phyloP scores from a whole-genome alignment of 495 filamentous ascomycete genomes.

The Staphylotrichum tortipilum region DNA sequence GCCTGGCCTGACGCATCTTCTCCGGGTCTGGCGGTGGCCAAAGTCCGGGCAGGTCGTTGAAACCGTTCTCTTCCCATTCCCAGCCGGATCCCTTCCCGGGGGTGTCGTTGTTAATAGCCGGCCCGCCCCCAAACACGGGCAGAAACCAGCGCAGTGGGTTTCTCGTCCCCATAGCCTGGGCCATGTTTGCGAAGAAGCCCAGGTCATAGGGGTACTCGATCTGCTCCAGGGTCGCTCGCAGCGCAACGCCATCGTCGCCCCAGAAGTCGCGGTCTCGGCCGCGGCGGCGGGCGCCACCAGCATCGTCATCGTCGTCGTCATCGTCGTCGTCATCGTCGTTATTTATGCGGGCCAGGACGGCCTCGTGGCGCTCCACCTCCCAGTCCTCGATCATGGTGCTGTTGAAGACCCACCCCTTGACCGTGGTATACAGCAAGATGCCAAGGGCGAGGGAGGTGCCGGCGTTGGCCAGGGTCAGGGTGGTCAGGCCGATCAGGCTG shows the following conservation, averaged over 20 bases:
- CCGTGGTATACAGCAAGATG: constrained; percentile 50
- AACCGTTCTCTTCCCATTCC: constrained; percentile 73
- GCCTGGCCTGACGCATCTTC: constrained; percentile 46
- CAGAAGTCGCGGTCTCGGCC: constrained; percentile 29
- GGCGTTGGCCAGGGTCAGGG: constrained; percentile 52
- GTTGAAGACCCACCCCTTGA: constrained; percentile 36
- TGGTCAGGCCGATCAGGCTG: constrained; percentile 58
- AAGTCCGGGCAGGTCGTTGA: constrained; percentile 57
- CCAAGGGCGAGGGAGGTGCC: constrained; percentile 56
- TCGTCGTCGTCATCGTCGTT: constrained; percentile 40
- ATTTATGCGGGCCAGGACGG: constrained; percentile 54
- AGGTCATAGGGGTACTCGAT: constrained; percentile 95
- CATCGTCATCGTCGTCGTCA: too few species aligned
- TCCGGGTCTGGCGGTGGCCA: constrained; percentile 95
- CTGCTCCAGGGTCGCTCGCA: constrained; percentile 52
- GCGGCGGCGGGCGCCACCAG: too few species aligned
- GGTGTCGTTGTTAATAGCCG: constrained; percentile 17
- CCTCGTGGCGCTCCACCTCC: constrained; percentile 84
- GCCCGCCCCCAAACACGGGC: constrained; percentile 35
- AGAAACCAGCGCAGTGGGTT: constrained; percentile 66
- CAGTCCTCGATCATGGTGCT: constrained; percentile 83
- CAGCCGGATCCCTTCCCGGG: constrained; percentile 40
- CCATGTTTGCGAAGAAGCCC: constrained; percentile 76
- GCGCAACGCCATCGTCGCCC: constrained; percentile 21
- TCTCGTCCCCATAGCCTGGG: constrained; percentile 76